phyloP scores from a whole-genome alignment of 1,139 yeast genomes.

The Sugiyamaella grinbergsii region DNA sequence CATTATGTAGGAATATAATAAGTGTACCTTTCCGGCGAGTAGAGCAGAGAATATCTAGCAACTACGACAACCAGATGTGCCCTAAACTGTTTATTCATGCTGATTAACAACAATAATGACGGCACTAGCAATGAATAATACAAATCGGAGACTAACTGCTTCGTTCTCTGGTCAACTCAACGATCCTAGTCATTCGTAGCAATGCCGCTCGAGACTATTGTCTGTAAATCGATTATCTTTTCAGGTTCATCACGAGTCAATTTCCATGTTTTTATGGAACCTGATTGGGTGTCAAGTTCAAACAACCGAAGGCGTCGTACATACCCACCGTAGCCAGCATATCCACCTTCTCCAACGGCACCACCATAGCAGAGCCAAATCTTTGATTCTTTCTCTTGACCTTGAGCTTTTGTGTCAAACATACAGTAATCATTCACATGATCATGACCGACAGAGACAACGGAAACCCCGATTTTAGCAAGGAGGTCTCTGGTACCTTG shows the following conservation, averaged over 20 bases:
- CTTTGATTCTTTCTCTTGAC: conserved; percentile 42
- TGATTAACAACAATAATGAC: too few relatives aligned
- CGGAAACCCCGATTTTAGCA: conserved; percentile 64
- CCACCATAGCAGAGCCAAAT: conserved; percentile 95
- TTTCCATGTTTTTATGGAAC: conserved; percentile 72
- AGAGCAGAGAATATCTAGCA: too few relatives aligned
- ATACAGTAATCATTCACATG: conserved; percentile 92
- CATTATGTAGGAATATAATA: too few relatives aligned
- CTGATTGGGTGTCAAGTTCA: conserved; percentile 59
- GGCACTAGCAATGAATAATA: too few relatives aligned
- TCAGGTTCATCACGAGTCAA: conserved; percentile 50
- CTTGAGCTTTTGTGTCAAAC: conserved; percentile 44
- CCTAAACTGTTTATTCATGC: too few relatives aligned
- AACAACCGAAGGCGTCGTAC: conserved; percentile 72
- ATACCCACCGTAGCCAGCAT: conserved; percentile 87
- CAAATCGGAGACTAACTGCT: too few relatives aligned
- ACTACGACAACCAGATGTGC: too few relatives aligned
- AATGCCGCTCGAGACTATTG: conserved; percentile 53
- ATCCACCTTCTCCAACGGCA: conserved; percentile 91
- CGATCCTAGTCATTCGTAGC: conserved; percentile 3
- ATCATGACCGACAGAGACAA: conserved; percentile 86
- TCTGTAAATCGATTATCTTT: conserved; percentile 57
- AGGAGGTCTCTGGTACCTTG: conserved; percentile 59
- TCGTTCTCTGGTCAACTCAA: too few relatives aligned
- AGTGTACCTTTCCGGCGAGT: too few relatives aligned